A percentile compares a stretch with the other conserved stretches of the same genome.
Evolutionary conservation across 192 early-diverging fungal genomes (phyloP).

Genomic region (Nowakowskiella sp.): DNA sequence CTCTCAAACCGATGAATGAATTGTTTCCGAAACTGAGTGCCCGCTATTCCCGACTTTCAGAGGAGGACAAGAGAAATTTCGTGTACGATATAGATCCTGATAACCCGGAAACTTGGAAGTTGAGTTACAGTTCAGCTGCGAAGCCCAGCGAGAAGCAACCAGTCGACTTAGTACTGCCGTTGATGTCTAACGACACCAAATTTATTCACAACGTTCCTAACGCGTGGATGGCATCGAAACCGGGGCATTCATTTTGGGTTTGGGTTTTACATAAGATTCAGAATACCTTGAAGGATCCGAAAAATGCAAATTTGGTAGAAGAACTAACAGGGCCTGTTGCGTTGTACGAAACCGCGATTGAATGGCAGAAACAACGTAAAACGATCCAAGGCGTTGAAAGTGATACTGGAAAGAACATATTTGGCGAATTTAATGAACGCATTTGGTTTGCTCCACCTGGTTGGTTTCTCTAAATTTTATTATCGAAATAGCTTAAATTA

Average conservation of each 20-base stretch:
- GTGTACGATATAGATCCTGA: too few relatives aligned
- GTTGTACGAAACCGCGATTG: conserved; percentile 2
- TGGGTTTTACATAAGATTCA: conserved; percentile 10
- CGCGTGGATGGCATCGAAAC: conserved; percentile 30
- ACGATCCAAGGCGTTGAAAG: not conserved
- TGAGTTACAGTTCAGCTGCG: not conserved
- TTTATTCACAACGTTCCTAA: conserved; percentile 25
- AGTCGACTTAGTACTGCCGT: not conserved
- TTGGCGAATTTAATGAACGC: not conserved
- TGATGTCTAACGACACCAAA: conserved; percentile 4
- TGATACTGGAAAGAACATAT: not conserved
- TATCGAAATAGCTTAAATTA: not conserved
- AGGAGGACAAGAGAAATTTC: not conserved
- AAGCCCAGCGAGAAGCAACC: not conserved
- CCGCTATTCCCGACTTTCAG: too few relatives aligned
- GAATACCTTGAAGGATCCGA: not conserved
- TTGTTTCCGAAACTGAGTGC: conserved; percentile 10
- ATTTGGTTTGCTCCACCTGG: not conserved
- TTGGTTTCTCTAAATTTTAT: not conserved
- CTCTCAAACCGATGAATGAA: conserved; percentile 3
- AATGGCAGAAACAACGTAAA: conserved; percentile 1
- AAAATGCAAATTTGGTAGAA: conserved; percentile 10
- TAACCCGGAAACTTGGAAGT: not conserved
- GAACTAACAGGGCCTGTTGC: conserved; percentile 22
- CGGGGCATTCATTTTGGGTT: conserved; percentile 33